Conservation (phyloP, 2,329 filamentous ascomycete genomes). For the Leptographium wingfieldii region DNA sequence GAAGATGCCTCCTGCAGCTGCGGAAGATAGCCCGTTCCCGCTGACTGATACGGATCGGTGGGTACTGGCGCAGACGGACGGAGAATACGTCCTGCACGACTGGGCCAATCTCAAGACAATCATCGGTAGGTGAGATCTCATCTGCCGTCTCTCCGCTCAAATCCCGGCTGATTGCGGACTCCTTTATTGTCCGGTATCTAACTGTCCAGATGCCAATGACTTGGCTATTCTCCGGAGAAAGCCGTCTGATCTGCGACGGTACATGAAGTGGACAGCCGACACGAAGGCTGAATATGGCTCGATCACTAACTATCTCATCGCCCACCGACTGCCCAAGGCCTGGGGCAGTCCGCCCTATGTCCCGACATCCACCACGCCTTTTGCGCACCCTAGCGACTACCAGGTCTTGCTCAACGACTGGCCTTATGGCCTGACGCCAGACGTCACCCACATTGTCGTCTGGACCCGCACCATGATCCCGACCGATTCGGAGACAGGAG, state of each 20-base stretch:
- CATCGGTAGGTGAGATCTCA: constrained; percentile 35
- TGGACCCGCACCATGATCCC: constrained; percentile 79
- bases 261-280: constrained; percentile 63
- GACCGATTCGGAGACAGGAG: constrained; percentile 56
- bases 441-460: constrained; percentile 71
- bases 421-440: constrained; percentile 66
- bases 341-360: constrained; percentile 54
- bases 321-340: constrained; percentile 49
- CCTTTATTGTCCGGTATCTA: too few relatives aligned
- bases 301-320: constrained; percentile 66
- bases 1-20: constrained; percentile 27
- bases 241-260: constrained; percentile 67
- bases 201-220: constrained; percentile 29
- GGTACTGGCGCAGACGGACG: constrained; percentile 52
- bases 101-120: constrained; percentile 64
- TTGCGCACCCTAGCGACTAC: constrained; percentile 43
- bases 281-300: constrained; percentile 64
- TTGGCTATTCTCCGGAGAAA: constrained; percentile 66
- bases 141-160: neutral
- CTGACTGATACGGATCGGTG: constrained; percentile 45
- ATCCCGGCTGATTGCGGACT: neutral
- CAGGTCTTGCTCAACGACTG: constrained; percentile 80
- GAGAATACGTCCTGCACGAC: constrained; percentile 54
- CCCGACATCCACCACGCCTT: constrained; percentile 36
- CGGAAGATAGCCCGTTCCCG: constrained; percentile 40